Evolutionary conservation across 495 filamentous ascomycete species (phyloP).

Genomic region (Neurospora tetrasperma): DNA sequence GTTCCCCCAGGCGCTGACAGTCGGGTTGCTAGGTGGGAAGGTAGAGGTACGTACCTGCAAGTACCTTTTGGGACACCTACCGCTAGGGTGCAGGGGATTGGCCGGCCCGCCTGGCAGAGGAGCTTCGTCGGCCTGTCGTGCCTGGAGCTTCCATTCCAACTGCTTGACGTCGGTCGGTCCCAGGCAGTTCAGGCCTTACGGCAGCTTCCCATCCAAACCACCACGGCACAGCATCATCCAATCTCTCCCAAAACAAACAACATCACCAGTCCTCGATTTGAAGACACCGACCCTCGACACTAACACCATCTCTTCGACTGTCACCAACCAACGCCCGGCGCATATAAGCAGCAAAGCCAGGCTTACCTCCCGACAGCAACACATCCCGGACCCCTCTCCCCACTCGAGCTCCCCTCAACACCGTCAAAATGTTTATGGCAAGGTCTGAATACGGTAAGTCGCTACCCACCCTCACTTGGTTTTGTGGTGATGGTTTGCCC

Average conservation of each 20-base stretch:
- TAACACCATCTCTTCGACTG: slow-evolving; percentile 9
- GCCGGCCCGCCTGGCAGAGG: slow-evolving; percentile 10
- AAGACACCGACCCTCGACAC: background rate
- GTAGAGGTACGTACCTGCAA: slow-evolving; percentile 10
- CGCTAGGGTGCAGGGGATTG: slow-evolving; percentile 3
- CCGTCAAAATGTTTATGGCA: slow-evolving; percentile 93
- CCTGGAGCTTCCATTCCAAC: slow-evolving; percentile 20
- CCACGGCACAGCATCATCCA: background rate
- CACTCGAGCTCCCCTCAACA: slow-evolving; percentile 13
- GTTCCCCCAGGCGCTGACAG: background rate
- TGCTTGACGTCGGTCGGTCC: background rate
- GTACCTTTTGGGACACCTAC: slow-evolving; percentile 4
- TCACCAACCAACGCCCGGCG: slow-evolving; percentile 1
- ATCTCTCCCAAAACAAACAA: background rate
- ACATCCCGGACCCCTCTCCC: background rate
- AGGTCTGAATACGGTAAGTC: slow-evolving; percentile 93
- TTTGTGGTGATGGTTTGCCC: slow-evolving; percentile 3
- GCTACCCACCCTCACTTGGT: background rate
- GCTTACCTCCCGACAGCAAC: background rate
- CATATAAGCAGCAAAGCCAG: background rate
- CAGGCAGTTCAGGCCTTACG: background rate
- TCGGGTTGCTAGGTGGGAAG: no score
- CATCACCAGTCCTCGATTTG: slow-evolving; percentile 2
- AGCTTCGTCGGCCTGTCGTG: slow-evolving; percentile 25
- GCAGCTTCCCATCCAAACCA: background rate